Conservation (phyloP, 2,329 filamentous ascomycete species). For the Pseudonectria buxi region DNA sequence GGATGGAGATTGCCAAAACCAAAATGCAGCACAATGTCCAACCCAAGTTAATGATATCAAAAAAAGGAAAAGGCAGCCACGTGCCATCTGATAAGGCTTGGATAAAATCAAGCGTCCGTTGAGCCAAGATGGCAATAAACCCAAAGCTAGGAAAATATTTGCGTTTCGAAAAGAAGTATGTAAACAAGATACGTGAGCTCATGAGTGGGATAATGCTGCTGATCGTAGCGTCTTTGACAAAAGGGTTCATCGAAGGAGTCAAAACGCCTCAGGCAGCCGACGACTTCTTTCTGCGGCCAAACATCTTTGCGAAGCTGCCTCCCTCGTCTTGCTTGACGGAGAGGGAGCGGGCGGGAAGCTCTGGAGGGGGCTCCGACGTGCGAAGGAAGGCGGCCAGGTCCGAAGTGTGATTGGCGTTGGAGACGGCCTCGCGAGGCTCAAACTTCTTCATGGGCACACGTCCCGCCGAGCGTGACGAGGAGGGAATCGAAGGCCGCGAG, state of each 20-base stretch:
- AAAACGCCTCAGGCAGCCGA: slow-evolving; percentile 24
- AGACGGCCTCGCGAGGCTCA: slow-evolving; percentile 47
- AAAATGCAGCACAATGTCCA: no score
- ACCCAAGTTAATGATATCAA: no score
- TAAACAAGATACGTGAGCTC: slow-evolving; percentile 23
- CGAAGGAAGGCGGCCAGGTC: slow-evolving; percentile 69
- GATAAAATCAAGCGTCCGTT: no score
- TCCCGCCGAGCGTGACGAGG: slow-evolving; percentile 23
- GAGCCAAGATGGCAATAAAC: no score
- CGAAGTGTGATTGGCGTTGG: slow-evolving; percentile 49
- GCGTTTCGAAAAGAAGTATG: slow-evolving; percentile 11
- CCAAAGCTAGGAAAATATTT: slow-evolving; percentile 4
- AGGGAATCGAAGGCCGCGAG: slow-evolving; percentile 13
- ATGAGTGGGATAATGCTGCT: slow-evolving; percentile 17
- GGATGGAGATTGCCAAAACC: no score
- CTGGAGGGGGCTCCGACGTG: slow-evolving; percentile 57
- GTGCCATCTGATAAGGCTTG: no score
- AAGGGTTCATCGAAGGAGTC: no score
- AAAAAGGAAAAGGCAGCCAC: no score
- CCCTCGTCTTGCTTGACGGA: slow-evolving; percentile 30
- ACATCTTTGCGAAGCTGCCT: slow-evolving; percentile 40
- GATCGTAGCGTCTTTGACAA: no score
- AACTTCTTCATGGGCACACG: slow-evolving; percentile 51
- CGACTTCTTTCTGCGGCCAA: slow-evolving; percentile 44
- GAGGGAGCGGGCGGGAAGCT: slow-evolving; percentile 22